Evolutionary conservation across 2,329 filamentous ascomycete species (phyloP), one percentile per base, ranked within the genome.

Genomic region (Aspergillus candidus): DNA sequence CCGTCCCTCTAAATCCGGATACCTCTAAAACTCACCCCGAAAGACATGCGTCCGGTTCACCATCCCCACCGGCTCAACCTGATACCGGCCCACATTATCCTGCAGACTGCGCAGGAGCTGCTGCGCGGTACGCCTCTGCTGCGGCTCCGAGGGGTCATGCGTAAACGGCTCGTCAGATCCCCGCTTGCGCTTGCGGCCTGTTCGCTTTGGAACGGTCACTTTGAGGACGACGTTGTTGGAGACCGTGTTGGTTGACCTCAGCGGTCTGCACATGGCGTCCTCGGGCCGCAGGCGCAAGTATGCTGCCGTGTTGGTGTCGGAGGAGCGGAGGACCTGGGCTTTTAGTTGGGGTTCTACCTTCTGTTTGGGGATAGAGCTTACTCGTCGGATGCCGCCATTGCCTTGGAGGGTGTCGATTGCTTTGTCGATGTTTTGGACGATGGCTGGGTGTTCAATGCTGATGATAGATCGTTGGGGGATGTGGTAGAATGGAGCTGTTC

Each of bases 171-270:
- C 83, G 43, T 82, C 63, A 4, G 80, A 81, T n/a, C 88, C 89
- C 54, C 83, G 76, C 69, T 90, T 95, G 46, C 90, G 79, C 67
- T 86, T 94, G 48, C 88, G 79, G 3, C 90, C 90, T 2, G 89
- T 96, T 44, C 88, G 76, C 64, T 83, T 93, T 0, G 93, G 91
- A 1, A 97, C 80, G 0, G 84, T 89, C 43, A 98, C 76, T 62
- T 89, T 90, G 41, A 98, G 74, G 14, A 97, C 75, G 14, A 97
- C 71, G 59, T 96, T 94, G 60, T 89, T 87, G 8, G 88, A 86
- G 14, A 79, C 70, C 29, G 83, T 79, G 59, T 84, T 86, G 34
- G 83, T 82, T 6, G 91, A 95, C 54, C 84, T 73, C 48, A 95
- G 73, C 7, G 87, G 86, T 54, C 85, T 84, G 56, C 86, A 82